phyloP scores from a whole-genome alignment of 345 rosid genomes.

The Eucalyptus marginata region DNA sequence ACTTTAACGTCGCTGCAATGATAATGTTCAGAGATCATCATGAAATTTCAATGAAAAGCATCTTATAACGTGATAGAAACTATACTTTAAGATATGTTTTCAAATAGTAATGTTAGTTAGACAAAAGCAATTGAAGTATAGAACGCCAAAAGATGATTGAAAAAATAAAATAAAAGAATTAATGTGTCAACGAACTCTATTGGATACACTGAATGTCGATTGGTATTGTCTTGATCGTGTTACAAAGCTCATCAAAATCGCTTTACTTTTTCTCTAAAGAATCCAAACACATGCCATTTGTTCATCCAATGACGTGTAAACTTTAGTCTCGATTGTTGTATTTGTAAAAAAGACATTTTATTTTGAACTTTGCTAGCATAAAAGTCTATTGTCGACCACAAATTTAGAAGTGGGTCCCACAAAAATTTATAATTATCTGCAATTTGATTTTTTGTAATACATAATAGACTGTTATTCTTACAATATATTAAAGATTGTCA shows the following conservation, averaged over 20 bases:
- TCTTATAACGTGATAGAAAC: neutral
- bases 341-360: neutral
- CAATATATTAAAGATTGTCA: fast-evolving
- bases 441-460: fast-evolving
- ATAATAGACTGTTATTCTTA: too few relatives aligned
- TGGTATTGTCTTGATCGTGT: neutral
- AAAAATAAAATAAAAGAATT: neutral
- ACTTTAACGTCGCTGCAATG: neutral
- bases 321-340: neutral
- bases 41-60: neutral
- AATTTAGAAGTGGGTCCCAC: too few relatives aligned
- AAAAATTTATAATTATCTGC: too few relatives aligned
- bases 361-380: neutral
- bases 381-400: too few relatives aligned
- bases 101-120: neutral
- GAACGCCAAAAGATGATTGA: neutral
- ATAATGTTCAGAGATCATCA: neutral
- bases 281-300: neutral
- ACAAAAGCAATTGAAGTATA: neutral
- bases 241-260: neutral
- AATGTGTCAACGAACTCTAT: fast-evolving
- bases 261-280: neutral
- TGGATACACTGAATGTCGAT: fast-evolving
- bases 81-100: neutral
- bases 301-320: neutral